Base-by-base conservation (phyloP, 805 yeast genomes). In the Pichia paraexigua region DNA sequence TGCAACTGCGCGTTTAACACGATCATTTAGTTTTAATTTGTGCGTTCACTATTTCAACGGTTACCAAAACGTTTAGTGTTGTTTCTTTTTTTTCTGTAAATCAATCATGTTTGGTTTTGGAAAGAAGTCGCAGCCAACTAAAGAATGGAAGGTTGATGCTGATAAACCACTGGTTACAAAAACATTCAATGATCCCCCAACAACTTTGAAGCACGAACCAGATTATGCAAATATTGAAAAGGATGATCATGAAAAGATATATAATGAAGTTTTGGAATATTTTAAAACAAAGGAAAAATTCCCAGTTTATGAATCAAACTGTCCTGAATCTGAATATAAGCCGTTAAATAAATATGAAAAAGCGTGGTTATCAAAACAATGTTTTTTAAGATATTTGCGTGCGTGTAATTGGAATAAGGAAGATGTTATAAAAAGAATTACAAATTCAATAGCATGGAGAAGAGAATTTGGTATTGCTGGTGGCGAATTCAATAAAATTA, bases 311-410 rank as follows among this genome's bases (percentile, higher is more conserved):
- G 87, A 82, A 61, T 75, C 74, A 30, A 55, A 65, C 17, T 53
- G 63, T 24, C 50, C 55, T 35, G 64, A 64, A 27, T 62, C 64
- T 1, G 63, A 66, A 12, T 67, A 66, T 49, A 68, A 68, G 42
- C 72, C 76, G 2, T 63, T 75, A 46, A 67, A 63, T 51, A 70
- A 69, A 24, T 63, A 66, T 39, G 99, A 94, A 66, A 85, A 80
- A 65, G 81, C 94, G 0, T 94, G 98, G 98, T 73, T 94, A 49
- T 85, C 97, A 2, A 78, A 82, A 60, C 97, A 94, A 66, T 94
- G 99, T 65, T 71, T 94, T 48, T 68, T 88, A 60, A 77, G 99
- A 64, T 94, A 94, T 65, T 71, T 92, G 49, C 77, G 97, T 47
- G 99, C 99, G 15, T 85, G 97, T 40, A 86, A 87, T 65, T 94